Evolutionary conservation across 108 stramenopile species (phyloP).

Genomic region (Fragilariopsis cylindrus): DNA sequence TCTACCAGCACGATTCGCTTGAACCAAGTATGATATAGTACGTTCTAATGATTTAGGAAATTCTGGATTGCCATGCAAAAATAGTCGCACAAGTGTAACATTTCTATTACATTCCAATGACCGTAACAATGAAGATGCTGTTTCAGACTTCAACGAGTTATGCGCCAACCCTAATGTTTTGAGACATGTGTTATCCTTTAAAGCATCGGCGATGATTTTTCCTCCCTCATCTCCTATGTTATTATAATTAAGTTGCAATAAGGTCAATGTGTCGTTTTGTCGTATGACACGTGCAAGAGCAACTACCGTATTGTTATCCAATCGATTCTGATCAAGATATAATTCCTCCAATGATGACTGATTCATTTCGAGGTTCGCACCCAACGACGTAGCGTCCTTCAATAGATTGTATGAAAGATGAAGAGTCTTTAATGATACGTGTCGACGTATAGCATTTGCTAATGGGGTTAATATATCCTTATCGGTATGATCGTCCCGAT

Average conservation of each 20-base stretch:
- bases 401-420: constrained; percentile 50
- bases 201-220: constrained; percentile 25
- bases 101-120: constrained; percentile 23
- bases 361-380: constrained; percentile 20
- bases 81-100: constrained; percentile 19
- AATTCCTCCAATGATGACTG: constrained; percentile 32
- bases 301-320: constrained; percentile 34
- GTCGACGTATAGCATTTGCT: constrained; percentile 19
- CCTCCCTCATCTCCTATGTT: constrained; percentile 50
- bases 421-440: constrained; percentile 29
- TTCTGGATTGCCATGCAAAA: constrained; percentile 25
- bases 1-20: constrained; percentile 33
- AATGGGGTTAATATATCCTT: constrained; percentile 13
- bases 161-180: constrained; percentile 38
- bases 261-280: constrained; percentile 30
- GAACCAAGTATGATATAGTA: constrained; percentile 5
- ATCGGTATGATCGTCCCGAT: background rate
- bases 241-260: constrained; percentile 50
- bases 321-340: constrained; percentile 54
- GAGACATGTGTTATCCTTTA: constrained; percentile 36
- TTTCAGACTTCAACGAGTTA: constrained; percentile 42
- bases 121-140: constrained; percentile 28
- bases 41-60: background rate
- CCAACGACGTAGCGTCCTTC: constrained; percentile 17
- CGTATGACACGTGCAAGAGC: constrained; percentile 38